Base-by-base conservation (phyloP, 2,329 filamentous ascomycete species). In the Pseudogymnoascus sp. region DNA sequence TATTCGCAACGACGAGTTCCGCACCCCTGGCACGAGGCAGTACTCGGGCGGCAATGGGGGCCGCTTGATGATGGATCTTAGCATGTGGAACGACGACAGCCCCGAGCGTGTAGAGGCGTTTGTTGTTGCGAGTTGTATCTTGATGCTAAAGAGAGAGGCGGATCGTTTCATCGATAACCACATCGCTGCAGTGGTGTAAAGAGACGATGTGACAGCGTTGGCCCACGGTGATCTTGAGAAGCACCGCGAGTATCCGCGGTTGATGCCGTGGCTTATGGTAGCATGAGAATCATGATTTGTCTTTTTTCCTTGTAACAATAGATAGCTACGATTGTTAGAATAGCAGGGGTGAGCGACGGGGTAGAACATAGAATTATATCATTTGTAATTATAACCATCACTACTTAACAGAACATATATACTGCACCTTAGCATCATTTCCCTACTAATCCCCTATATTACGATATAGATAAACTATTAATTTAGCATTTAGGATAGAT, bases 141-240 rank as follows among this genome's bases (percentile, higher is more conserved):
- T 47, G 38, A 64, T 64, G 62, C 58, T 63, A 12, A 63, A 63
- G 60, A 37, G 60, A 43, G 62, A 63, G 60, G 41, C 60, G 25
- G 62, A 63, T 57, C 57, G 62, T 37, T 18, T 34, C 11, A 62
- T 50, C 32, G 57, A 60, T 34, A 63, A 63, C 50, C 25, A 63
- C 38, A 16, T 61, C 7, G 62, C 59, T 32, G 47, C 54, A 28
- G 54, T 57, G 54, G 54, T 57, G 34, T 57, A n/a, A 57, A 20
- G 9, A 57, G 89, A 95, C 70, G 91, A 96, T 72, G 89, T 99
- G 63, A 88, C 89, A 62, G 84, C 84, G 59, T 81, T 91, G 73
- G 94, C 86, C 0, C 92, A 99, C 74, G 86, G 81, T 60, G 91
- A 97, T 77, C 77, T 99, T 67, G 90, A 97, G 69, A 83, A 94